phyloP scores from a whole-genome alignment of 2,329 filamentous ascomycete species.

The Setomelanomma holmii region DNA sequence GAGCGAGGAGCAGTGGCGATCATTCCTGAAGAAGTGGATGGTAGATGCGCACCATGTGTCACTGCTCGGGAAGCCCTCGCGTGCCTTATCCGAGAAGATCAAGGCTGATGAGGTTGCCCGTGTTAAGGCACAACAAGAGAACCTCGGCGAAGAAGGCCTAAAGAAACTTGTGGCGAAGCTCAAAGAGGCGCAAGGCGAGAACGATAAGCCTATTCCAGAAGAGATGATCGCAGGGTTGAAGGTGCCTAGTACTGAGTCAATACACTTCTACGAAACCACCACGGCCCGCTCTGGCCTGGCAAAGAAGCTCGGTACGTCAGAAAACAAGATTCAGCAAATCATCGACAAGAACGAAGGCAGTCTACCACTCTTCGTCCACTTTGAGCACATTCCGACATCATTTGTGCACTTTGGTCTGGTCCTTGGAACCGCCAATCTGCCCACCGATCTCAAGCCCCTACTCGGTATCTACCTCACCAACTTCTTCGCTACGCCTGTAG shows the following conservation, averaged over 20 bases:
- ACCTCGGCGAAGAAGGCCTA: slow-evolving; percentile 82
- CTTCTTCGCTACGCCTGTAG: slow-evolving; percentile 92
- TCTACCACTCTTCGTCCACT: slow-evolving; percentile 91
- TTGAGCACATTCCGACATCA: slow-evolving; percentile 90
- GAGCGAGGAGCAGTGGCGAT: slow-evolving; percentile 83
- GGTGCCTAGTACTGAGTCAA: slow-evolving; percentile 86
- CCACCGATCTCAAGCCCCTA: slow-evolving; percentile 83
- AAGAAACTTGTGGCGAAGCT: slow-evolving; percentile 76
- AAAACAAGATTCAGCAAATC: slow-evolving; percentile 75
- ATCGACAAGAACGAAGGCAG: slow-evolving; percentile 72
- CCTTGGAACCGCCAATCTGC: slow-evolving; percentile 78
- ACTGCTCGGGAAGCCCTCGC: slow-evolving; percentile 85
- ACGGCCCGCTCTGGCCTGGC: slow-evolving; percentile 85
- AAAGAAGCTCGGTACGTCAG: slow-evolving; percentile 69
- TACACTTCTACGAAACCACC: slow-evolving; percentile 89
- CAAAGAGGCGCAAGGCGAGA: slow-evolving; percentile 83
- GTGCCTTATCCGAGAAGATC: slow-evolving; percentile 77
- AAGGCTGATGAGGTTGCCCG: slow-evolving; percentile 82
- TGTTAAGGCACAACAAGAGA: slow-evolving; percentile 77
- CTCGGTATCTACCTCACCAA: slow-evolving; percentile 85
- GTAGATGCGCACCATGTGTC: slow-evolving; percentile 85
- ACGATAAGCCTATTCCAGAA: slow-evolving; percentile 84
- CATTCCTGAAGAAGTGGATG: slow-evolving; percentile 83
- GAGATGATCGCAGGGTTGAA: slow-evolving; percentile 81
- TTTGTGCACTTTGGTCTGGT: slow-evolving; percentile 88